Evolutionary conservation across 2,329 filamentous ascomycete species (phyloP).

Genomic region (Coniochaeta ligniaria): DNA sequence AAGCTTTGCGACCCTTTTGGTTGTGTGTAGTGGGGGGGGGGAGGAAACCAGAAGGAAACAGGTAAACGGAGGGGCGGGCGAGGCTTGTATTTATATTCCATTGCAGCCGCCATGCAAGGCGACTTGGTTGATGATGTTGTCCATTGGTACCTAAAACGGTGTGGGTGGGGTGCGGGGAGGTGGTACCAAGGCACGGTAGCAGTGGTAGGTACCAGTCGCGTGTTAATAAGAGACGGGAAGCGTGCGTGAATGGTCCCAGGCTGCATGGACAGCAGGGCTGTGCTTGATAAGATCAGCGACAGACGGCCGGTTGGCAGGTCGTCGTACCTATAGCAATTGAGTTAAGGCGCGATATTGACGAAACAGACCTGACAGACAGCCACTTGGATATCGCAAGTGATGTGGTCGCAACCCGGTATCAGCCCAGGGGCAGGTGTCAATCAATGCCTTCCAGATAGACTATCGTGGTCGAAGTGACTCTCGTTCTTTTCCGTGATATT

Average conservation of each 20-base stretch:
- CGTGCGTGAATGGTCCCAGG: background rate
- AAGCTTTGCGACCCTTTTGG: slow-evolving; percentile 52
- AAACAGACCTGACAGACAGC: background rate
- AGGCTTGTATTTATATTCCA: slow-evolving; percentile 30
- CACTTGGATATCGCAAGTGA: background rate
- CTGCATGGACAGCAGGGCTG: background rate
- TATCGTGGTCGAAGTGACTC: too few relatives aligned
- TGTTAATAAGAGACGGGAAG: background rate
- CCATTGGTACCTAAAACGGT: background rate
- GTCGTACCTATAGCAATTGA: background rate
- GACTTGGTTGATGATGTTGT: slow-evolving; percentile 6
- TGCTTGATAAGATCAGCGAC: background rate
- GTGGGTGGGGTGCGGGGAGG: slow-evolving; percentile 9
- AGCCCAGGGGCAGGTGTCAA: background rate
- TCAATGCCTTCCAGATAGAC: too few relatives aligned
- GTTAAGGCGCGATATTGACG: background rate
- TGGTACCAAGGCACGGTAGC: slow-evolving; percentile 6
- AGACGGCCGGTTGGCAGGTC: background rate
- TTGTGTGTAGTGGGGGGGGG: slow-evolving; percentile 47
- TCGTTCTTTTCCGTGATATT: too few relatives aligned
- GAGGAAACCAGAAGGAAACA: slow-evolving; percentile 37
- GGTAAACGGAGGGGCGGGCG: slow-evolving; percentile 25
- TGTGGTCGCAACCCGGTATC: background rate
- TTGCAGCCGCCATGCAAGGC: slow-evolving; percentile 12
- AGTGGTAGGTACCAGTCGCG: background rate